Conservation (phyloP, 345 rosid species). For the Raphanus sativus region DNA sequence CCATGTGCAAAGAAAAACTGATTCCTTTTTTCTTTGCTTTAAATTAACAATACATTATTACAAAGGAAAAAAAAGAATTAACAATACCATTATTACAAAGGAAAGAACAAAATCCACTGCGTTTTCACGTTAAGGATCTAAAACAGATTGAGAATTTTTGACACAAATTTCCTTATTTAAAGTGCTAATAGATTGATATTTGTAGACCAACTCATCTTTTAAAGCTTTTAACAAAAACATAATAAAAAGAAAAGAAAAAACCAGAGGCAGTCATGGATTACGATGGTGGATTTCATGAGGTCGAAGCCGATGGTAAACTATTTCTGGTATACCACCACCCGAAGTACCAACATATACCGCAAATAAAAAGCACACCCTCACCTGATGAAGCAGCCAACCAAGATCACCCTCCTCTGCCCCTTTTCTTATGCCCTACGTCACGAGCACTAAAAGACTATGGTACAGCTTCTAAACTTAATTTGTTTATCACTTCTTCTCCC, state of each 20-base stretch:
- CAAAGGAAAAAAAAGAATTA: not conserved
- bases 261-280: not conserved
- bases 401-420: not conserved
- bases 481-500: not conserved
- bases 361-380: not conserved
- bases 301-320: not conserved
- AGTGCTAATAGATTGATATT: not conserved
- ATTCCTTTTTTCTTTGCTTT: not conserved
- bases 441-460: not conserved
- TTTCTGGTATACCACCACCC: not conserved
- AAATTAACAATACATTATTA: not conserved
- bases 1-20: not conserved
- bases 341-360: not conserved
- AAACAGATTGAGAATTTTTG: not conserved
- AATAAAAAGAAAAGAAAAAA: not conserved
- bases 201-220: not conserved
- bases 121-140: not conserved
- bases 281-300: constrained; percentile 4
- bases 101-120: not conserved
- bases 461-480: rapidly evolving
- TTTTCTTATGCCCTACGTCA: not conserved
- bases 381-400: not conserved
- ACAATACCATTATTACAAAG: not conserved
- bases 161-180: not conserved
- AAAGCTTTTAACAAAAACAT: not conserved